These are phyloP conservation scores for Colletotrichum lupini DNA, from an alignment of 2,329 filamentous ascomycete species.

Conservation along the genomic window DNA sequence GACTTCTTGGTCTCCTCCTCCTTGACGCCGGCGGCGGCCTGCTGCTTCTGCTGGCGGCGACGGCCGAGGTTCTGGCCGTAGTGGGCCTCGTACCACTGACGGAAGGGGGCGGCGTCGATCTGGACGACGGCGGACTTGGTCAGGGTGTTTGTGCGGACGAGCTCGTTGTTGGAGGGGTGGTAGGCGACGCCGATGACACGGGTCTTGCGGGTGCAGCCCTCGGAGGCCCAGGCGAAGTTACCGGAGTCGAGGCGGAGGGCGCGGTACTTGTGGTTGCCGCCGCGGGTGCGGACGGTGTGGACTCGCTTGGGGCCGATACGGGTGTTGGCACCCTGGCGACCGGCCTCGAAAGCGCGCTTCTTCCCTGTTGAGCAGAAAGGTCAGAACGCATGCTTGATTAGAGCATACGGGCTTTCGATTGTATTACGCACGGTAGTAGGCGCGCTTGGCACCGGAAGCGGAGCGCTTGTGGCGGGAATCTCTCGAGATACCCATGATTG, in stretches of 20 bases:
- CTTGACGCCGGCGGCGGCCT: conserved; percentile 65
- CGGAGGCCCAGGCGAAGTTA: conserved; percentile 99
- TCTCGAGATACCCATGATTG: conserved; percentile 99
- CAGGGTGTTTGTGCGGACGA: conserved; percentile 99
- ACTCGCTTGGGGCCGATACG: conserved; percentile 98
- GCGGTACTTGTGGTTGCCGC: conserved; percentile 99
- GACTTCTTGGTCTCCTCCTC: conserved; percentile 88
- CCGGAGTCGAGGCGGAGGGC: conserved; percentile 97
- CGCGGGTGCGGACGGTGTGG: conserved; percentile 95
- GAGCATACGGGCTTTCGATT: conserved; percentile 76
- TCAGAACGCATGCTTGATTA: conserved; percentile 76
- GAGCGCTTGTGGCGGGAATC: conserved; percentile 99
- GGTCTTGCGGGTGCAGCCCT: conserved; percentile 98
- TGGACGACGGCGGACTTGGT: conserved; percentile 99
- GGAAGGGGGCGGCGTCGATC: conserved; percentile 98
- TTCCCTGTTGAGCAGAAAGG: conserved; percentile 76
- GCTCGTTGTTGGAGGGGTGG: conserved; percentile 99
- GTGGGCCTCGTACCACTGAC: conserved; percentile 99
- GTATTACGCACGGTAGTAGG: conserved; percentile 83
- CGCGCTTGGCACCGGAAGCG: conserved; percentile 97
- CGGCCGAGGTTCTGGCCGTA: conserved; percentile 93
- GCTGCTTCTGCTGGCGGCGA: conserved; percentile 86
- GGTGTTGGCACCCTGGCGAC: conserved; percentile 99
- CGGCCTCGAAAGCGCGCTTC: conserved; percentile 99
- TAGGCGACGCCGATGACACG: conserved; percentile 98